Conservation (phyloP, 352 stramenopile species). For the Phytophthora pini region DNA sequence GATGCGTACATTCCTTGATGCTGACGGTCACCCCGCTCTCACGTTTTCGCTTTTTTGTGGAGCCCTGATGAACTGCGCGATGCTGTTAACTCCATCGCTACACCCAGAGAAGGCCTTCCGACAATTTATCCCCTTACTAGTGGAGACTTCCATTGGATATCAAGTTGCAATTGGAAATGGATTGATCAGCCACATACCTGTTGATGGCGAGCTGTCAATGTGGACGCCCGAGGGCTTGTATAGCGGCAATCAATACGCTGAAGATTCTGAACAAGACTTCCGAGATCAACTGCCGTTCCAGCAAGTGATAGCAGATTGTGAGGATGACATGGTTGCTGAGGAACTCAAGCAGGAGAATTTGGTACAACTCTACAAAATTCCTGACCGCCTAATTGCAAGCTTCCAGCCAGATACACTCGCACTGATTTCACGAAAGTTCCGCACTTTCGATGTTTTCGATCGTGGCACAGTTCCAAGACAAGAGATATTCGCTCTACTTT, state of each 20-base stretch:
- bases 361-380: conserved; percentile 33
- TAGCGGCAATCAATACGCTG: background rate
- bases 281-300: conserved; percentile 37
- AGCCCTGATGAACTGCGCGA: conserved; percentile 58
- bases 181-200: conserved; percentile 23
- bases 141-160: conserved; percentile 10
- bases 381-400: conserved; percentile 30
- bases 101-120: conserved; percentile 20
- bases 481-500: conserved; percentile 51
- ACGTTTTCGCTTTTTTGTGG: conserved; percentile 66
- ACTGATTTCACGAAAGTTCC: conserved; percentile 45
- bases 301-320: conserved; percentile 46
- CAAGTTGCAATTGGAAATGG: background rate
- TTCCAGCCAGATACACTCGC: conserved; percentile 41
- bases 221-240: conserved; percentile 19
- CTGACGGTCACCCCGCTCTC: conserved; percentile 51
- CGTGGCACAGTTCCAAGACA: conserved; percentile 39
- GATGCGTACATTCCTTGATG: conserved; percentile 63
- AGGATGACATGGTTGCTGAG: conserved; percentile 32
- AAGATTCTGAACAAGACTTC: conserved; percentile 28
- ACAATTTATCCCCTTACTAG: conserved; percentile 18
- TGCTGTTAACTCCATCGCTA: conserved; percentile 34
- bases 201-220: conserved; percentile 7
- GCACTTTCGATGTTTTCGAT: conserved; percentile 54
- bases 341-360: conserved; percentile 31